Conservation (phyloP, 257 asterid genomes). For the Fraxinus quadrangulata region DNA sequence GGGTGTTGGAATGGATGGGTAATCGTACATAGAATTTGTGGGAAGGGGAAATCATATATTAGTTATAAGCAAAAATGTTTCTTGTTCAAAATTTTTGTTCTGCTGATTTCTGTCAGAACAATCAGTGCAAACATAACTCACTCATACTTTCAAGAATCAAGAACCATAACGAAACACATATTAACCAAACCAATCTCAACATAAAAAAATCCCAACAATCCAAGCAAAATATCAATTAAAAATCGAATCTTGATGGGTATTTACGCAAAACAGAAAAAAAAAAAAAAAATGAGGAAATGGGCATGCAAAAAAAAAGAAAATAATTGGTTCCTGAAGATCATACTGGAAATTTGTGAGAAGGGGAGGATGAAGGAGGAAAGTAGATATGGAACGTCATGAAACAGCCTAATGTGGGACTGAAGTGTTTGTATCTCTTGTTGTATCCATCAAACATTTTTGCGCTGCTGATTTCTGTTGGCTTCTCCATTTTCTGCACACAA, state of each 20-base stretch:
- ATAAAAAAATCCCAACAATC: neutral
- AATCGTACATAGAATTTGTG: neutral
- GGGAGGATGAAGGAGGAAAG: slow-evolving; percentile 78
- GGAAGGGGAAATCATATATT: neutral
- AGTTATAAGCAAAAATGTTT: neutral
- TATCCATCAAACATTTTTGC: slow-evolving; percentile 88
- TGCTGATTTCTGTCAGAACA: neutral
- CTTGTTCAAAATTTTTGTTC: neutral
- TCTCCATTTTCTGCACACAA: slow-evolving; percentile 40
- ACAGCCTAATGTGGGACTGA: slow-evolving; percentile 78
- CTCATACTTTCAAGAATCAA: neutral
- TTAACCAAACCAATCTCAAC: neutral
- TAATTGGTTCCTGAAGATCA: slow-evolving; percentile 6
- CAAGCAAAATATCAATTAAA: slow-evolving; percentile 17
- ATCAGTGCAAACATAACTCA: neutral
- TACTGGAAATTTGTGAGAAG: slow-evolving; percentile 80
- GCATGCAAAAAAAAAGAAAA: neutral
- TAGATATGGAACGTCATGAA: slow-evolving; percentile 87
- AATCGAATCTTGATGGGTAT: slow-evolving; percentile 1
- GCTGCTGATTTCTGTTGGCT: slow-evolving; percentile 84
- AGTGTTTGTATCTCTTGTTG: slow-evolving; percentile 93
- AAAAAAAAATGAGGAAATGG: slow-evolving; percentile 4
- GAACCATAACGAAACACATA: slow-evolving; percentile 15
- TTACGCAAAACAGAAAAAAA: neutral
- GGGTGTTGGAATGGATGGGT: neutral